Evolutionary conservation across 192 early-diverging fungal species (phyloP).

Genomic region (Dissophora globulifera): DNA sequence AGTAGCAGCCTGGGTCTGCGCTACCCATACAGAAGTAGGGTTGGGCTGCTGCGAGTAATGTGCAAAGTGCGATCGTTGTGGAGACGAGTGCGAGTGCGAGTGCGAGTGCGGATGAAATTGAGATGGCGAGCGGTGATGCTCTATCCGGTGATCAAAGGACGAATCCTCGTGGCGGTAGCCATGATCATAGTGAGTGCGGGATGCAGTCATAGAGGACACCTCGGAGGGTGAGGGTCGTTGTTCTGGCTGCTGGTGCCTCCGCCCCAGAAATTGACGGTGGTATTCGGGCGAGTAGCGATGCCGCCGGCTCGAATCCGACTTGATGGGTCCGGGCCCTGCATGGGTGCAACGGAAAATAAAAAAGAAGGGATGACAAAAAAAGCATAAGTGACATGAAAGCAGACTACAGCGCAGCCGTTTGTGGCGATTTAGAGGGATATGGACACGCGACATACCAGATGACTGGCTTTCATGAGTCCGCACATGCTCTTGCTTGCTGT

Average conservation of each 20-base stretch:
- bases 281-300: slow-evolving; percentile 24
- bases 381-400: too few species aligned
- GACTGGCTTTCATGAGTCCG: background rate
- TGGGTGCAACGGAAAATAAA: background rate
- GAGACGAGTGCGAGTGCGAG: too few species aligned
- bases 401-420: too few species aligned
- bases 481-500: slow-evolving; percentile 13
- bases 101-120: slow-evolving; percentile 12
- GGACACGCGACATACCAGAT: too few species aligned
- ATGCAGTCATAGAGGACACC: too few species aligned
- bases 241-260: background rate
- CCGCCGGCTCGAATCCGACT: slow-evolving; percentile 16
- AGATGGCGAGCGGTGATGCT: background rate
- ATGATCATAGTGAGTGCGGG: slow-evolving; percentile 2
- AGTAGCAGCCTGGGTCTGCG: background rate
- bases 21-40: background rate
- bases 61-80: background rate
- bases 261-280: slow-evolving; percentile 7
- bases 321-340: slow-evolving; percentile 22
- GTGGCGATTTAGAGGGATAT: too few species aligned
- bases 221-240: background rate
- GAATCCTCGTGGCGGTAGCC: slow-evolving; percentile 4
- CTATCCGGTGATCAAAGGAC: background rate
- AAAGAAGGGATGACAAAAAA: too few species aligned
- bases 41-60: background rate